Base-by-base conservation (phyloP, 2,329 filamentous ascomycete species). In the Trichothecium sympodiale region DNA sequence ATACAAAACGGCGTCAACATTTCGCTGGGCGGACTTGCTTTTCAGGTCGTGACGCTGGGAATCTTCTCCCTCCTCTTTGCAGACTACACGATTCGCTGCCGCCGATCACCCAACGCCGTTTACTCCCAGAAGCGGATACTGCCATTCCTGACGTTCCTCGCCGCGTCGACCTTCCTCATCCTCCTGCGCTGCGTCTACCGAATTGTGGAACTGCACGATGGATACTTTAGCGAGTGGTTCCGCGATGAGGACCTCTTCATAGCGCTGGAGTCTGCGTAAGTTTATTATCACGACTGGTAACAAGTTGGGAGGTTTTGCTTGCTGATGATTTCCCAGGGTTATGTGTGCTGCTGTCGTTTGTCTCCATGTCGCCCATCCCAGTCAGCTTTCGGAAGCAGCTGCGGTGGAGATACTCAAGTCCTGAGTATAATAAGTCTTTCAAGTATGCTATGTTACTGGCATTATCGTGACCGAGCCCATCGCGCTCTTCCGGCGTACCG, bases 111-210 rank as follows among this genome's bases (percentile, higher is more conserved):
- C n/a, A 43, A 43, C 15, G 36, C 41, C 10, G 33, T 41, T 16
- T 28, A 35, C 41, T 46, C 54, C 8, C 41, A 39, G 30, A 53
- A 50, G 47, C 51, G 59, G 9, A 39, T 56, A 43, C 48, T 42
- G 9, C 29, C 50, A 38, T 82, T 80, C 51, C 57, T 77, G 31
- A 38, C 50, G n/a, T 71, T 67, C 29, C 58, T 80, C 17, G 49
- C 57, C 1, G 46, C 69, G 8, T 64, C 77, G 8, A 74, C 74
- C 25, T 32, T 79, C 7, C 62, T 71, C 31, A 74, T 83, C 46
- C 66, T 82, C 32, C 64, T 70, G 17, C 65, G 80, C 30, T 80
- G 73, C 46, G 64, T 71, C 35, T 83, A 74, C 53, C 71, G 80
- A 39, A 72, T 81, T 26, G 71, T 69, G 4, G 80, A 84, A 61